These are phyloP conservation scores for Tylopilus sp. DNA, from an alignment of 1,284 basidiomycete genomes.

Conservation along the genomic window DNA sequence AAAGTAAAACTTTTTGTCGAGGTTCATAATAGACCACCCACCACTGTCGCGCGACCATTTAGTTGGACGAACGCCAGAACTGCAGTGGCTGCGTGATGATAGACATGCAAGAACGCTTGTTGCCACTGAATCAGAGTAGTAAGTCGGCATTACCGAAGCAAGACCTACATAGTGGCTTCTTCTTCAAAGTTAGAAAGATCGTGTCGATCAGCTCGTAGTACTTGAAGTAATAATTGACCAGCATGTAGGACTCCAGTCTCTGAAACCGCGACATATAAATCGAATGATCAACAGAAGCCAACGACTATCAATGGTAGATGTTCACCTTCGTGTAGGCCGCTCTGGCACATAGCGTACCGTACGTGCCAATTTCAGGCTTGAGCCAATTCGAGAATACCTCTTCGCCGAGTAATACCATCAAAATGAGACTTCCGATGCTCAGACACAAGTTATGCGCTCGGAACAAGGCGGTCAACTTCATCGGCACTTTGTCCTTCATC, in stretches of 20 bases:
- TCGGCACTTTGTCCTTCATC: conserved; percentile 83
- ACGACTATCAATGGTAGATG: conserved; percentile 28
- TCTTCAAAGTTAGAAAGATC: conserved; percentile 96
- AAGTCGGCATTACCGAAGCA: conserved; percentile 3
- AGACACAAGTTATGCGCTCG: conserved; percentile 92
- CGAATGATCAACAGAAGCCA: too few relatives aligned
- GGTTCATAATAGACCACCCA: conserved; percentile 47
- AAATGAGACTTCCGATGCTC: conserved; percentile 81
- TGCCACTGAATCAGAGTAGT: conserved; percentile 3
- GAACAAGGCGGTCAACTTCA: conserved; percentile 88
- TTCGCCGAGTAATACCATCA: conserved; percentile 89
- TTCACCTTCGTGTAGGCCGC: conserved; percentile 86
- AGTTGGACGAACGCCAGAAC: conserved; percentile 94
- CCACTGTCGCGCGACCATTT: conserved; percentile 88
- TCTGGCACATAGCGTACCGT: conserved; percentile 81
- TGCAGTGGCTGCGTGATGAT: conserved; percentile 97
- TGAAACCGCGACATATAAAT: conserved; percentile 40
- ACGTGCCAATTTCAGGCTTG: conserved; percentile 79
- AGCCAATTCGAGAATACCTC: conserved; percentile 84
- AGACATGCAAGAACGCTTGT: conserved; percentile 94
- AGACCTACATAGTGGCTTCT: conserved; percentile 89
- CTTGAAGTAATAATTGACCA: conserved; percentile 97
- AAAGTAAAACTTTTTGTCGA: conserved; percentile 11
- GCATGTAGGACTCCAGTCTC: conserved; percentile 91
- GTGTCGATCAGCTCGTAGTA: conserved; percentile 94